These are phyloP conservation scores for Closterium sp. DNA, from an alignment of 139 green algal species.

Conservation along the genomic window DNA sequence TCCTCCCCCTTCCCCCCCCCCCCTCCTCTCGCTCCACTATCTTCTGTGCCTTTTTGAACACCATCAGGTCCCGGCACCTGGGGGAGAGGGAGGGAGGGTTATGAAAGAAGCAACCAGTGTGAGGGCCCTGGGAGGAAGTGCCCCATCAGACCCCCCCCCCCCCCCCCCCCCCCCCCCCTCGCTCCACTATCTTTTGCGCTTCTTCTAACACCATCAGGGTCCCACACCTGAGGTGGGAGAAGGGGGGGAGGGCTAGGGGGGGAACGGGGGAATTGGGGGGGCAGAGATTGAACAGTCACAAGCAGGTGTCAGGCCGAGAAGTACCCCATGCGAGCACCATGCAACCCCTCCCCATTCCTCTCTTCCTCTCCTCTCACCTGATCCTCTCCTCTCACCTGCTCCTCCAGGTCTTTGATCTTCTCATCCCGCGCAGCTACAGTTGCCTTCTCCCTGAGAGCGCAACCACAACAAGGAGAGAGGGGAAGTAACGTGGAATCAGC, in stretches of 20 bases:
- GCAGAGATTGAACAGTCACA: not conserved
- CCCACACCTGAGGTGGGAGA: not conserved
- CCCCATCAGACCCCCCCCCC: too few relatives aligned
- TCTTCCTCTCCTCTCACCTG: not conserved
- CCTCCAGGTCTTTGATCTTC: conserved; percentile 39
- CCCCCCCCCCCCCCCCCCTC: too few relatives aligned
- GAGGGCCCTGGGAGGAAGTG: too few relatives aligned
- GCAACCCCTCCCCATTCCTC: too few relatives aligned
- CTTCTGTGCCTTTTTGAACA: conserved; percentile 47
- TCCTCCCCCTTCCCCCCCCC: too few relatives aligned
- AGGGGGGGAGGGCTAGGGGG: not conserved
- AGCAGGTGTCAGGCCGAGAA: not conserved
- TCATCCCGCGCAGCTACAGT: conserved; percentile 1
- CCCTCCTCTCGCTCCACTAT: conserved; percentile 2
- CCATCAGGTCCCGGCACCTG: conserved; percentile 46
- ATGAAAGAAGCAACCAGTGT: too few relatives aligned
- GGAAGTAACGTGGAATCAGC: too few relatives aligned
- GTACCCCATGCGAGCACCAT: too few relatives aligned
- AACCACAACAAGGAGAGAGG: too few relatives aligned
- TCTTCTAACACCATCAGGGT: conserved; percentile 15
- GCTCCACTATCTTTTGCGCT: conserved; percentile 23
- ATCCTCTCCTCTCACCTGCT: conserved; percentile 34
- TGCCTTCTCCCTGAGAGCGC: not conserved
- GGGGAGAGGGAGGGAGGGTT: not conserved
- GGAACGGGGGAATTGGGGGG: not conserved